phyloP scores from a whole-genome alignment of 2,329 filamentous ascomycete genomes.

The Aspergillus ochraceus region DNA sequence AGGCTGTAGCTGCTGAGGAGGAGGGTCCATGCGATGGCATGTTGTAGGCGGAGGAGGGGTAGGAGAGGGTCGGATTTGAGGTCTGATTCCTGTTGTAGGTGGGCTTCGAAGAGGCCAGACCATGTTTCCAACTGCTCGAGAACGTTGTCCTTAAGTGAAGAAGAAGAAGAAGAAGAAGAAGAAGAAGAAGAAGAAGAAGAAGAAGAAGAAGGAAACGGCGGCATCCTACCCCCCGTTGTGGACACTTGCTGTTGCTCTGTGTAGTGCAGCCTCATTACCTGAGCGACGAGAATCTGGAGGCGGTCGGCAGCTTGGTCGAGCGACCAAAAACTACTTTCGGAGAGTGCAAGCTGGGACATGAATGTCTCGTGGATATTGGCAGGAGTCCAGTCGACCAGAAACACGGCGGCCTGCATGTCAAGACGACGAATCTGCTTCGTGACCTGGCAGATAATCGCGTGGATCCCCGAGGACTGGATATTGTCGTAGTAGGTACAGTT shows the following conservation, averaged over 20 bases:
- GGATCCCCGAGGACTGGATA: slow-evolving; percentile 13
- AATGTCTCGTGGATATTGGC: background rate
- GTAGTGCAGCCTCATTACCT: background rate
- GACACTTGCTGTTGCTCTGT: background rate
- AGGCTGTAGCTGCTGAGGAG: background rate
- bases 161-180: too few relatives aligned
- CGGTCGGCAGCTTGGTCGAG: background rate
- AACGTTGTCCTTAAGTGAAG: background rate
- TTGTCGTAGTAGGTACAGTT: background rate
- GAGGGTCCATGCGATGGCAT: background rate
- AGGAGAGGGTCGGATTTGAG: background rate
- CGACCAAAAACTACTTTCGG: background rate
- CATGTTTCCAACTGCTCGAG: background rate
- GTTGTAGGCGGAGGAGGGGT: background rate
- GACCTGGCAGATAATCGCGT: slow-evolving; percentile 29
- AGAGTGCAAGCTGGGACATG: background rate
- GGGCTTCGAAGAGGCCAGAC: background rate
- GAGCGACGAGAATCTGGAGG: background rate
- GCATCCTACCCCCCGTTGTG: background rate
- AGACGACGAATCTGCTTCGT: slow-evolving; percentile 37
- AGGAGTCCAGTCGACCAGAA: slow-evolving; percentile 28
- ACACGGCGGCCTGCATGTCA: slow-evolving; percentile 38
- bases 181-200: too few relatives aligned
- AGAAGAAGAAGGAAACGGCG: background rate
- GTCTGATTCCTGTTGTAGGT: background rate